Evolutionary conservation across 2,329 filamentous ascomycete genomes (phyloP).

Genomic region (Nothophoma quercina): DNA sequence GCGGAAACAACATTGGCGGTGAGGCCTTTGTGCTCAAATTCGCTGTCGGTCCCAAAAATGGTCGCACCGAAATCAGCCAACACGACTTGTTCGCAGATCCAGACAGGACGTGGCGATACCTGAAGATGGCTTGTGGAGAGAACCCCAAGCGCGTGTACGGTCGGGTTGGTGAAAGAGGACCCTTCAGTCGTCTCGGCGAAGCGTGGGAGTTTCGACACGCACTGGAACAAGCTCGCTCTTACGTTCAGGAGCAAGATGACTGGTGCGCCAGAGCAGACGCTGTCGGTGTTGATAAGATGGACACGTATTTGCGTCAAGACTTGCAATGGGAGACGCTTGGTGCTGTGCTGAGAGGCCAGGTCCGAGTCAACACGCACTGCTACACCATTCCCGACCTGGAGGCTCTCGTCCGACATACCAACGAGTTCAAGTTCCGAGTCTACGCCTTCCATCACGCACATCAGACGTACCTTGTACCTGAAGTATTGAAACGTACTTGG

Average conservation of each 20-base stretch:
- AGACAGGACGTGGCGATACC: constrained; percentile 71
- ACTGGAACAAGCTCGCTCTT: constrained; percentile 67
- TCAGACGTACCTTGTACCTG: constrained; percentile 70
- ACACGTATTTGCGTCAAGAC: constrained; percentile 67
- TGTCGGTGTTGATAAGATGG: constrained; percentile 50
- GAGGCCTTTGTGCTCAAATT: constrained; percentile 68
- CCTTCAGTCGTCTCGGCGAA: constrained; percentile 69
- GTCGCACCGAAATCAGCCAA: constrained; percentile 69
- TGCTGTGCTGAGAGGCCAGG: constrained; percentile 71
- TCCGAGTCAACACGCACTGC: constrained; percentile 75
- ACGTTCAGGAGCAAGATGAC: constrained; percentile 69
- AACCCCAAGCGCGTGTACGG: constrained; percentile 72
- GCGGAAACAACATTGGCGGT: constrained; percentile 76
- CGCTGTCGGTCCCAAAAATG: constrained; percentile 56
- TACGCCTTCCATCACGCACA: constrained; percentile 75
- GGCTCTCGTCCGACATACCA: constrained; percentile 73
- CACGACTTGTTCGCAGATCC: constrained; percentile 55
- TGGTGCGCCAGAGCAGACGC: constrained; percentile 60
- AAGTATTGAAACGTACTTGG: constrained; percentile 57
- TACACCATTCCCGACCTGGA: constrained; percentile 75
- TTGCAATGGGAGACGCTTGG: constrained; percentile 69
- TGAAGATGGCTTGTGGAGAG: constrained; percentile 80
- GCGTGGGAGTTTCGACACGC: constrained; percentile 74
- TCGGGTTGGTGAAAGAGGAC: constrained; percentile 3
- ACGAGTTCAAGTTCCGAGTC: constrained; percentile 73